Evolutionary conservation across 148 eudicot species (phyloP), one percentile per base, ranked within the genome.

Genomic region (Arctostaphylos glauca): DNA sequence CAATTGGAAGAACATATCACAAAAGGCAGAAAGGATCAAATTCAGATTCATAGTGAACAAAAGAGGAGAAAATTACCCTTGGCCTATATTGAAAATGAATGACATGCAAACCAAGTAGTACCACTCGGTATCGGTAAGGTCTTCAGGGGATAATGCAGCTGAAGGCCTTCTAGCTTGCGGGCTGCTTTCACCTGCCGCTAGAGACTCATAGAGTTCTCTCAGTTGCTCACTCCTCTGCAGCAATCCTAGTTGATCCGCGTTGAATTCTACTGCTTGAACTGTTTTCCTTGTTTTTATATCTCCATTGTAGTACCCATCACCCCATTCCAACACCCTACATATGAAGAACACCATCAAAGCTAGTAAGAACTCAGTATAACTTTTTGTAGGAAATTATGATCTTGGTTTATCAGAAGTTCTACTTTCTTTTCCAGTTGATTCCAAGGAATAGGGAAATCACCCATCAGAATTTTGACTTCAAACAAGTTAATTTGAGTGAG

Each of bases 251-350:
- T 86, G 86, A 81, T 92, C 90, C 5, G 64, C 83, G 80, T 88
- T 77, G 25, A 90, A 59, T 21, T 93, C 93, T 4, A 55, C 84
- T 0, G 91, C 90, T 74, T 92, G 92, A 44, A 89, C 82, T 25
- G 97, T 93, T 86, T 92, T 93, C 78, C 92, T 88, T 70, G 97
- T 93, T 86, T 92, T 93, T n/a, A 93, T 88, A 62, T 93, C 97
- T 72, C 97, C 97, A 87, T 93, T 93, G 81, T 93, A 93, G 84
- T 93, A 90, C 83, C 97, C 97, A 85, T 92, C 93, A 70, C 83
- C 81, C 97, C 97, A 93, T 84, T 90, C 88, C 87, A 93, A 71
- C 74, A 80, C 84, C 85, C 96, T 91, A 71, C 64, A 16, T 12
- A 56, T 49, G 70, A 66, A 25, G 67, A 76, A 23, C 21, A 12